A percentile compares a stretch with the other conserved stretches of the same genome.
Evolutionary conservation across 2,329 filamentous ascomycete genomes (phyloP).

Genomic region (Penicillium sp.): DNA sequence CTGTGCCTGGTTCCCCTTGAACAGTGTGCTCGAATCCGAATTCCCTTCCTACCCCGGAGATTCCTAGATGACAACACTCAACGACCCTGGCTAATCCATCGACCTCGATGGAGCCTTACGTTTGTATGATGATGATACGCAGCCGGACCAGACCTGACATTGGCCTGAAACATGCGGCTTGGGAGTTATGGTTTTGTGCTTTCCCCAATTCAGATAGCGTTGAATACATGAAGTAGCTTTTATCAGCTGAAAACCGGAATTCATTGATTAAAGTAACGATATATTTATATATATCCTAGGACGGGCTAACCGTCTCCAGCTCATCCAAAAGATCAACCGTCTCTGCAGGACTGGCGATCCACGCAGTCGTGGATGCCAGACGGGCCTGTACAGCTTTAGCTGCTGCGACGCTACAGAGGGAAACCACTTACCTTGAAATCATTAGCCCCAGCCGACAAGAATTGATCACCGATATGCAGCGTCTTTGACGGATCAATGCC

Average conservation of each 20-base stretch:
- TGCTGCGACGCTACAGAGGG: not conserved
- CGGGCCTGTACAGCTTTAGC: conserved; percentile 51
- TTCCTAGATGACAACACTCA: too few species aligned
- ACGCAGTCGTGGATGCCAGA: conserved; percentile 86
- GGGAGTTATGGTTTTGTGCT: conserved; percentile 7
- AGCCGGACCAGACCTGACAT: conserved; percentile 6
- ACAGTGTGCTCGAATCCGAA: conserved; percentile 1
- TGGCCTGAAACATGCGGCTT: conserved; percentile 7
- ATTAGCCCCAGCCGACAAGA: conserved; percentile 88
- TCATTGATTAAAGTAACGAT: too few species aligned
- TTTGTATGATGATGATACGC: conserved; percentile 21
- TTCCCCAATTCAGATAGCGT: conserved; percentile 1
- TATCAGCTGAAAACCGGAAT: too few species aligned
- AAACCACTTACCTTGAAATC: conserved; percentile 69
- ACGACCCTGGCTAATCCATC: too few species aligned
- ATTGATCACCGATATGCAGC: conserved; percentile 92
- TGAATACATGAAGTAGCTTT: too few species aligned
- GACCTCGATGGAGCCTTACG: conserved; percentile 5
- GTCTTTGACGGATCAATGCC: conserved; percentile 69
- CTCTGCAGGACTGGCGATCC: conserved; percentile 90
- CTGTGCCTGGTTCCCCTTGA: conserved; percentile 20
- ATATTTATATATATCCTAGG: too few species aligned
- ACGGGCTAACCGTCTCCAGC: conserved; percentile 32
- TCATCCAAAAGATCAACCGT: conserved; percentile 88
- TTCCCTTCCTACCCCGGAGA: not conserved